Conservation (phyloP, 2,329 filamentous ascomycete species). For the Dothistroma septosporum region DNA sequence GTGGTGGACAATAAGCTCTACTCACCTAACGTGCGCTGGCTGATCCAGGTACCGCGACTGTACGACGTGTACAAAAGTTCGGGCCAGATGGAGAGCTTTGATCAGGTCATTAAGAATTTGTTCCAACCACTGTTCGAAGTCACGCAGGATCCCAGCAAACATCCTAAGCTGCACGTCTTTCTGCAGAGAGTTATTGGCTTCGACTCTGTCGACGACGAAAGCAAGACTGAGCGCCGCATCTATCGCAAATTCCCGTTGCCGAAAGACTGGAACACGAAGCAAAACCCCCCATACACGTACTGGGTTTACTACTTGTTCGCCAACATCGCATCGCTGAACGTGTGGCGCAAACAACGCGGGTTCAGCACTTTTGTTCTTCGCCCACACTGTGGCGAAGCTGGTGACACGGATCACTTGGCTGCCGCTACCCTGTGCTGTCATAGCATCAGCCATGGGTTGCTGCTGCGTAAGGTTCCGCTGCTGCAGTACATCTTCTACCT, state of each 20-base stretch:
- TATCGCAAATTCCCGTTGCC: conserved; percentile 94
- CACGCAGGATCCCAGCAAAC: conserved; percentile 76
- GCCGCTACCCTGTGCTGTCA: conserved; percentile 89
- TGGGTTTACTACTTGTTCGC: conserved; percentile 98
- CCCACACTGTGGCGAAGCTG: conserved; percentile 93
- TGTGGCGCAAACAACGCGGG: conserved; percentile 82
- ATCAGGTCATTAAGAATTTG: conserved; percentile 84
- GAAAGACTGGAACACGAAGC: conserved; percentile 80
- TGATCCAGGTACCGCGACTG: conserved; percentile 89
- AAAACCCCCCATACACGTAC: conserved; percentile 97
- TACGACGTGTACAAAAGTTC: conserved; percentile 95
- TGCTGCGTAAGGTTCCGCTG: conserved; percentile 88
- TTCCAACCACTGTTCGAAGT: conserved; percentile 95
- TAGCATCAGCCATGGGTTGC: conserved; percentile 91
- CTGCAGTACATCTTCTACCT: conserved; percentile 97
- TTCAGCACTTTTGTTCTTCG: conserved; percentile 94
- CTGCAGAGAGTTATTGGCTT: conserved; percentile 93
- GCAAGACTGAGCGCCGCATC: conserved; percentile 89
- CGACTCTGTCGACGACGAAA: conserved; percentile 97
- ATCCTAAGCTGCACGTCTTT: conserved; percentile 92
- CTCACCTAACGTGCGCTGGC: conserved; percentile 95
- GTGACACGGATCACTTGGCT: conserved; percentile 92
- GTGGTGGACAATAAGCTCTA: conserved; percentile 97
- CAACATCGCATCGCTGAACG: conserved; percentile 88
- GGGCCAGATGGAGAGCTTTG: conserved; percentile 80